These are phyloP conservation scores for Fragaria ananassa DNA, from an alignment of 306 rosid genomes.

Conservation along the genomic window DNA sequence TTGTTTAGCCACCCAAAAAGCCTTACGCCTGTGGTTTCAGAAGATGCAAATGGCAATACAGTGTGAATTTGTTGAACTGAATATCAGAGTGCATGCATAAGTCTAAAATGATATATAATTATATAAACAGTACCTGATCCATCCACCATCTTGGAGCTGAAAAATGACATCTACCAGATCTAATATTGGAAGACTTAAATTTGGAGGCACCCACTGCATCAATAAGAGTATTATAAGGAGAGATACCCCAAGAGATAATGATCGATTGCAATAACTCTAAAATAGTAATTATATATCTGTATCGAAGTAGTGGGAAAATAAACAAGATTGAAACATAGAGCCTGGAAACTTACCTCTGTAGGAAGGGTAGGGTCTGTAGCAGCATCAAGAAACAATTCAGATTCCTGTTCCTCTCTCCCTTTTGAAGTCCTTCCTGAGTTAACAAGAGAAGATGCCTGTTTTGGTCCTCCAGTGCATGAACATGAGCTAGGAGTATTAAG, in stretches of 20 bases:
- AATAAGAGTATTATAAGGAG: slow-evolving; percentile 27
- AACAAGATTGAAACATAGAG: not conserved
- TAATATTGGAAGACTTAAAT: slow-evolving; percentile 81
- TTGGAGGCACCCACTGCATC: slow-evolving; percentile 96
- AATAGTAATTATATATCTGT: not conserved
- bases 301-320: slow-evolving; percentile 3
- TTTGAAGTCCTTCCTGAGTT: slow-evolving; percentile 42
- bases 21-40: slow-evolving; percentile 67
- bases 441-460: slow-evolving; percentile 37
- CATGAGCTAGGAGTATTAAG: slow-evolving; percentile 36
- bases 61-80: not conserved
- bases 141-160: slow-evolving; percentile 97
- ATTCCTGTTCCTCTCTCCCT: slow-evolving; percentile 44
- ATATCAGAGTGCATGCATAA: not conserved
- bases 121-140: slow-evolving; percentile 72
- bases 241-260: slow-evolving; percentile 13
- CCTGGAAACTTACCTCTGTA: slow-evolving; percentile 60
- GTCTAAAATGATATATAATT: slow-evolving; percentile 2
- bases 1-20: slow-evolving; percentile 99
- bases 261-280: not conserved
- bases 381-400: slow-evolving; percentile 53
- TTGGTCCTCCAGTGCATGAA: slow-evolving; percentile 43
- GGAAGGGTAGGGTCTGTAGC: slow-evolving; percentile 65
- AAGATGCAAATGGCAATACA: slow-evolving; percentile 12
- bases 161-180: slow-evolving; percentile 91